These are phyloP conservation scores for Phialocephala sp. DNA, from an alignment of 2,329 filamentous ascomycete genomes.

Conservation along the genomic window DNA sequence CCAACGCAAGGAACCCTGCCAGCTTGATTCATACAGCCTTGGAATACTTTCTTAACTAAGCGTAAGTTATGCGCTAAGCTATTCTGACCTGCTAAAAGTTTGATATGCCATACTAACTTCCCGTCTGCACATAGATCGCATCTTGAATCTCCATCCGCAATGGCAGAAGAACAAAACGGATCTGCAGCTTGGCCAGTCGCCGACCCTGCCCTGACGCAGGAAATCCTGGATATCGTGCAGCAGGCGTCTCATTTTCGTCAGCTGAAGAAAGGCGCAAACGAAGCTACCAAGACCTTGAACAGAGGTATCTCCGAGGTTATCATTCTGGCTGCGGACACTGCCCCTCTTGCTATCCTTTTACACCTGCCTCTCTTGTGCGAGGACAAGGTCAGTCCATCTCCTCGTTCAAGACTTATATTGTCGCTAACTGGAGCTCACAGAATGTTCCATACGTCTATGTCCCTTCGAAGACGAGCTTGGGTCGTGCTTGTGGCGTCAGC, in stretches of 20 bases:
- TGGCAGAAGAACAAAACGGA: slow-evolving; percentile 44
- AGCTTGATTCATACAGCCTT: slow-evolving; percentile 20
- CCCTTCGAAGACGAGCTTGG: slow-evolving; percentile 81
- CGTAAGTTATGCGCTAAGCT: slow-evolving; percentile 13
- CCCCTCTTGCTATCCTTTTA: slow-evolving; percentile 84
- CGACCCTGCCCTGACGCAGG: slow-evolving; percentile 75
- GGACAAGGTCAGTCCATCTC: slow-evolving; percentile 57
- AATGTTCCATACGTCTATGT: slow-evolving; percentile 76
- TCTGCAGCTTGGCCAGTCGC: slow-evolving; percentile 70
- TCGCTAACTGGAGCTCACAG: slow-evolving; percentile 44
- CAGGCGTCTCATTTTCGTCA: slow-evolving; percentile 27
- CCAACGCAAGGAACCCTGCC: slow-evolving; percentile 66
- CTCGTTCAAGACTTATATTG: slow-evolving; percentile 36
- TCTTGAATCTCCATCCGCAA: slow-evolving; percentile 29
- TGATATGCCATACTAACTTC: slow-evolving; percentile 13
- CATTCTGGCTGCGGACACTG: slow-evolving; percentile 86
- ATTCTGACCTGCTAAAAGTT: neutral
- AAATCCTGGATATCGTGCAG: slow-evolving; percentile 82
- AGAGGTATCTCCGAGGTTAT: slow-evolving; percentile 90
- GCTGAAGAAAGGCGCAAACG: slow-evolving; percentile 70
- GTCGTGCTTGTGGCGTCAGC: slow-evolving; percentile 87
- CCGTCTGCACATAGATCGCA: slow-evolving; percentile 12
- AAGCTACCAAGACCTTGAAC: slow-evolving; percentile 87
- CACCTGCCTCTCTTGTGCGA: slow-evolving; percentile 90
- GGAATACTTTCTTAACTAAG: slow-evolving; percentile 12